Base-by-base conservation (phyloP, 2,329 filamentous ascomycete genomes). In the Ambrosiella beaveri region DNA sequence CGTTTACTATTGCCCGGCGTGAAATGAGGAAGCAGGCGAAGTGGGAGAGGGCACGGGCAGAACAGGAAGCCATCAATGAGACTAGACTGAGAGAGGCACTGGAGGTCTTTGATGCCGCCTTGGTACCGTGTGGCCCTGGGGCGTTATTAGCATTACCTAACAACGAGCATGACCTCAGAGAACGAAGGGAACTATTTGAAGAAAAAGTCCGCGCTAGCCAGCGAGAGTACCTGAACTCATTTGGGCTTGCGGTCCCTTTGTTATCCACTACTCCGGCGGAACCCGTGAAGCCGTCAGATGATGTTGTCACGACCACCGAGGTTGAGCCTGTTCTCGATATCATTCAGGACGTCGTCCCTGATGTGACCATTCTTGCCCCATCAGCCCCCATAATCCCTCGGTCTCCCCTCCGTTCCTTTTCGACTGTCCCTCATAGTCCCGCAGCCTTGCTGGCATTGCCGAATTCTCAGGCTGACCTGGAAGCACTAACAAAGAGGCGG, bases 31-130 rank as follows among this genome's bases (percentile, higher is more conserved):
- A 82, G 61, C 78, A 87, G 65, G 83, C 87, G 70, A 98, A 98
- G 71, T 83, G 93, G 73, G 90, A 97, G 68, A 79, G 93, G 64
- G 93, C 93, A n/a, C 82, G 86, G 62, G 80, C 84, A 57, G 89
- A 96, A 68, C 82, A 88, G 64, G 85, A 95, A 66, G 85, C 81
- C 9, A 87, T 97, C 62, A 83, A 90, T 62, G 77, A 83, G 65
- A 86, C 83, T 60, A 73, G 72, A 49, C 65, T 71, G 13, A 67
- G 72, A 55, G 78, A 81, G 64, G 74, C 74, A 35, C 55, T 57
- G 39, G 37, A 54, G 13, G 55, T 53, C 38, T 61, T 59, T 51
- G 56, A 58, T 37, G 45, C 51, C 12, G 13, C 19, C 6, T 54
- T 58, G 47, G 53, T 56, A 7, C 72, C 72, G 0, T 69, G 71